Evolutionary conservation across 805 yeast genomes (phyloP).

Genomic region (Nakazawaea molendinolei): DNA sequence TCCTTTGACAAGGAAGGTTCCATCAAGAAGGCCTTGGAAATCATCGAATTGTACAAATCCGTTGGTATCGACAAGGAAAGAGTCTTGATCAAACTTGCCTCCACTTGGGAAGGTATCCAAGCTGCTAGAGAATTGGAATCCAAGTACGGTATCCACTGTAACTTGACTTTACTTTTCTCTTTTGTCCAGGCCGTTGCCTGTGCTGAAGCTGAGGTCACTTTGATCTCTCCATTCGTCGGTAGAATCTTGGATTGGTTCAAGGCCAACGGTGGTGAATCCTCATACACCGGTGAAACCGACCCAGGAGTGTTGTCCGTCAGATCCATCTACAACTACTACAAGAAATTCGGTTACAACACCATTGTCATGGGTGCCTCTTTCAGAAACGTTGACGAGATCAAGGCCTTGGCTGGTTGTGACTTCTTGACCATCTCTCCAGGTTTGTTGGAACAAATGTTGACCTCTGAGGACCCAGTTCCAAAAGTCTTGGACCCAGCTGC

Average conservation of each 20-base stretch:
- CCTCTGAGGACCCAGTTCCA: conserved; percentile 77
- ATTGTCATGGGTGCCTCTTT: conserved; percentile 99
- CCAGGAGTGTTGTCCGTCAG: conserved; percentile 96
- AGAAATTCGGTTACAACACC: conserved; percentile 92
- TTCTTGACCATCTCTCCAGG: conserved; percentile 92
- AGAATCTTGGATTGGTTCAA: conserved; percentile 99
- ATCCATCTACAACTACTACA: conserved; percentile 92
- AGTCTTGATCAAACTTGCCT: conserved; percentile 91
- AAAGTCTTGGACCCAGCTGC: conserved; percentile 64
- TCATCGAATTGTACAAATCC: conserved; percentile 80
- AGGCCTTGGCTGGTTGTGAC: conserved; percentile 95
- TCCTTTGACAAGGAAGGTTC: conserved; percentile 95
- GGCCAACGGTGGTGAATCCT: conserved; percentile 80
- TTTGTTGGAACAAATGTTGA: conserved; percentile 80
- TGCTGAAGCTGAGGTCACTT: conserved; percentile 95
- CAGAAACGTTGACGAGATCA: conserved; percentile 95
- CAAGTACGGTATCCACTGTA: conserved; percentile 86
- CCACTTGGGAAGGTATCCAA: conserved; percentile 99
- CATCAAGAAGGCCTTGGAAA: conserved; percentile 84
- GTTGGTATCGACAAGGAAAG: conserved; percentile 86
- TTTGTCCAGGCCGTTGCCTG: conserved; percentile 97
- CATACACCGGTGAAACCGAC: conserved; percentile 69
- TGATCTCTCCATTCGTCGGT: conserved; percentile 98
- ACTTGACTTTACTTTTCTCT: conserved; percentile 92
- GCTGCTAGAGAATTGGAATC: conserved; percentile 95